phyloP scores from a whole-genome alignment of 1,284 basidiomycete species.

The Blastosporella zonata region DNA sequence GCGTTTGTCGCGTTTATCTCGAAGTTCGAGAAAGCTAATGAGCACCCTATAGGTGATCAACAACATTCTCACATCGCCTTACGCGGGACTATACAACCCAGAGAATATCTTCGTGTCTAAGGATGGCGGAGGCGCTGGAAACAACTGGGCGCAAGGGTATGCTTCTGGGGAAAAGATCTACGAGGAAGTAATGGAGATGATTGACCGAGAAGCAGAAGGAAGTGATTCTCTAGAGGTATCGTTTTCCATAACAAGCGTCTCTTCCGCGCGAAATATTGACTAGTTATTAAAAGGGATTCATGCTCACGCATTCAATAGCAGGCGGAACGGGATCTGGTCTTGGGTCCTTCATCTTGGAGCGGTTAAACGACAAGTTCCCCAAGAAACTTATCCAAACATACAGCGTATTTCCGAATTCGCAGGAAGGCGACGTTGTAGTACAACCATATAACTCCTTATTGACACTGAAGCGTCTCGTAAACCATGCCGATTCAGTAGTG shows the following conservation, averaged over 20 bases:
- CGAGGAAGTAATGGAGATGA: conserved; percentile 99
- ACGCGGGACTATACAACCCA: conserved; percentile 94
- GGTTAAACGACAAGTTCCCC: conserved; percentile 96
- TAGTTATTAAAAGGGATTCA: conserved; percentile 80
- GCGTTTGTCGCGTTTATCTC: conserved; percentile 28
- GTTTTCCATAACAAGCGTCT: background rate
- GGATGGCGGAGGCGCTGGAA: conserved; percentile 96
- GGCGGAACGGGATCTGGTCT: conserved; percentile 98
- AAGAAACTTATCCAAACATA: conserved; percentile 99
- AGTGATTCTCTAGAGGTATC: conserved; percentile 94
- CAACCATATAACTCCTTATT: conserved; percentile 97
- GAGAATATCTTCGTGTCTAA: conserved; percentile 97
- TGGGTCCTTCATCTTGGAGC: conserved; percentile 94
- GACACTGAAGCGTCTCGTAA: conserved; percentile 92
- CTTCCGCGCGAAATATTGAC: background rate
- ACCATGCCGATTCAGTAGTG: conserved; percentile 96
- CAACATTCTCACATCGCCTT: conserved; percentile 89
- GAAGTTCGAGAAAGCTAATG: conserved; percentile 8
- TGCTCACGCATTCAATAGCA: conserved; percentile 98
- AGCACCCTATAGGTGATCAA: conserved; percentile 79
- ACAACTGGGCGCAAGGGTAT: conserved; percentile 98
- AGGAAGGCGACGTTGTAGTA: conserved; percentile 92
- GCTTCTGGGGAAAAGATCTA: conserved; percentile 88
- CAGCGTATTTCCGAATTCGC: conserved; percentile 95
- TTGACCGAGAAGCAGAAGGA: conserved; percentile 97